Base-by-base conservation (phyloP, 2,329 filamentous ascomycete species). In the Talaromyces sp. region DNA sequence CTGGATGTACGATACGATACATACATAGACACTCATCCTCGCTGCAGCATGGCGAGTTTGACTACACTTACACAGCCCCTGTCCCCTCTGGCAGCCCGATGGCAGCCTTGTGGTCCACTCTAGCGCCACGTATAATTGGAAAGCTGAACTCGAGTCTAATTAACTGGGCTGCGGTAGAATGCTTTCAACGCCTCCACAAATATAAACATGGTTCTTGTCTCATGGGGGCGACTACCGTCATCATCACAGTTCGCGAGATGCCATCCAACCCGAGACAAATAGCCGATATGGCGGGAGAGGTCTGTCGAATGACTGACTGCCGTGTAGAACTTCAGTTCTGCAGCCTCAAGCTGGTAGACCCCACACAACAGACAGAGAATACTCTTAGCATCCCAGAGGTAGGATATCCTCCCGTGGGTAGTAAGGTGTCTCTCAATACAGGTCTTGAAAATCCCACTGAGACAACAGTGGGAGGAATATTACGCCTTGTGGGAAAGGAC, bases 91-190 rank as follows among this genome's bases (percentile, higher is more conserved):
- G 23, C 6, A 36, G 42, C 42, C 30, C 36, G 28, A 36, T 51
- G 8, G 6, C 30, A 2, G 27, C 16, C 1, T 44, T 10, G 34
- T 61, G 59, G 59, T 34, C 51, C 10, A 28, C 36, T 27, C 23
- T 51, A 2, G 54, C 54, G 8, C 18, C 12, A n/a, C 42, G 42
- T 14, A 33, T 51, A 16, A 57, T 61, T 47, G 9, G 27, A 16
- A 57, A 47, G 14, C 53, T 61, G 2, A 12, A 57, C 4, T 33
- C 57, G 14, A 18, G 56, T 31, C 2, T 1, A 6, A 14, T 61
- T 14, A 47, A 61, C 18, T 61, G 60, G 60, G 60, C 55, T 4
- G 28, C 55, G 1, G 47, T 61, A 23, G 60, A 61, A 31, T 61
- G 60, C 28, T 57, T 61, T 18, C 28, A 61, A 18, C 52, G 60